A percentile compares a stretch with the other conserved stretches of the same genome.
Conservation (phyloP, 2,329 filamentous ascomycete genomes). For the Fusarium sororula region DNA sequence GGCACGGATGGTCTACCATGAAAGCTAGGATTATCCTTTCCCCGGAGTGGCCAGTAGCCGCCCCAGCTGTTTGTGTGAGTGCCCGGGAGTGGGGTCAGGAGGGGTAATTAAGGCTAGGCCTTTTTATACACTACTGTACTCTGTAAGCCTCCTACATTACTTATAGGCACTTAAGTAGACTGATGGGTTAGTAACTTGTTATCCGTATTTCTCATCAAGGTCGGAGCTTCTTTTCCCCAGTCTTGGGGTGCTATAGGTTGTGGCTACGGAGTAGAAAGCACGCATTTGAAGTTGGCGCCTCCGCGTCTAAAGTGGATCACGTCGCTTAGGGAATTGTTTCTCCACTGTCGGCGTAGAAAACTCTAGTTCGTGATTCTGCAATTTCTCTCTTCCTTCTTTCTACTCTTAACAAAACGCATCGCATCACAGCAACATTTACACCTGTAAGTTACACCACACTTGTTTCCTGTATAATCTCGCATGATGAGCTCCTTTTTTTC, state of each 20-base stretch:
- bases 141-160: background rate
- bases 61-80: background rate
- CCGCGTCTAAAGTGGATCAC: constrained; percentile 14
- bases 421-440: background rate
- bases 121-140: background rate
- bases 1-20: background rate
- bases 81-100: background rate
- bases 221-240: background rate
- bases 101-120: background rate
- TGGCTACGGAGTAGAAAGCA: background rate
- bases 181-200: background rate
- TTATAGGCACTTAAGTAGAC: background rate
- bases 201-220: no score
- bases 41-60: background rate
- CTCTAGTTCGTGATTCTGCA: constrained; percentile 29
- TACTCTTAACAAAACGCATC: constrained; percentile 1
- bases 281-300: constrained; percentile 19
- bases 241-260: background rate
- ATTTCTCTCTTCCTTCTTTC: constrained; percentile 32
- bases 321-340: constrained; percentile 24
- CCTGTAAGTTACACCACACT: constrained; percentile 13
- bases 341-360: constrained; percentile 29
- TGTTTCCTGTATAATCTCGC: constrained; percentile 35
- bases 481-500: constrained; percentile 55
- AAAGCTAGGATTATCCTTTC: background rate